Evolutionary conservation across 139 green algal genomes (phyloP), one percentile per base, ranked within the genome.

Genomic region (Chlorella vulgaris): DNA sequence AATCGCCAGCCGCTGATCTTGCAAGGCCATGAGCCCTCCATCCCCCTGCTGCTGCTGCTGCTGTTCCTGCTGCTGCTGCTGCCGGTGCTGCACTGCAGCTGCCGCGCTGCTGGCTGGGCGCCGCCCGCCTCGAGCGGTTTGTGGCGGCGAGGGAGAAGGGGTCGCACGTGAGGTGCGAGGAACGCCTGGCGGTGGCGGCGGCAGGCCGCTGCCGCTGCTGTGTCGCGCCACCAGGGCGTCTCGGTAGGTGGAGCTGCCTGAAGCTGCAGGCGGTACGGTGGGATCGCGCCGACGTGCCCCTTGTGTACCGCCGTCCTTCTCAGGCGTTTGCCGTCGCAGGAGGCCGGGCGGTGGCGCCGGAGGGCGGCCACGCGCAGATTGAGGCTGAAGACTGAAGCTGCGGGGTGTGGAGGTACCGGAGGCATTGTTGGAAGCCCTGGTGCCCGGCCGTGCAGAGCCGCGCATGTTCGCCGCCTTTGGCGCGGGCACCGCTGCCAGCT

Each of bases 11-110:
- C 60, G 4, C 39, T 71, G 36, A 58, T 81, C 21, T 39, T 62
- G 58, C 39, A 18, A 21, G 2, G 40, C 74, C 6, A n/a, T 21
- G n/a, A 51, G n/a, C n/a, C 42, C 8, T 6, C 18, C 8, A 13
- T 40, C 63, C 22, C 4, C 35, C 74, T 61, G 39, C 74, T 61
- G 63, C 76, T 55, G 29, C 35, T 47, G 28, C 7, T 1, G 38
- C 60, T 50, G 55, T n/a, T 73, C 60, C 76, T 75, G 43, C 76
- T 55, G 31, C 76, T 66, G n/a, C 8, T 53, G 63, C 43, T 31
- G 31, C 19, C 22, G 62, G 29, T 39, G 38, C 19, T n/a, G 53
- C 50, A 15, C 19, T 19, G 7, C 1, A 40, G 13, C 28, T n/a
- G 7, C 36, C 7, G 35, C 70, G 29, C 29, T 24, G 24, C n/a